Evolutionary conservation across 2,329 filamentous ascomycete species (phyloP), one percentile per base, ranked within the genome.

Genomic region (Westerdykella aurantiaca): DNA sequence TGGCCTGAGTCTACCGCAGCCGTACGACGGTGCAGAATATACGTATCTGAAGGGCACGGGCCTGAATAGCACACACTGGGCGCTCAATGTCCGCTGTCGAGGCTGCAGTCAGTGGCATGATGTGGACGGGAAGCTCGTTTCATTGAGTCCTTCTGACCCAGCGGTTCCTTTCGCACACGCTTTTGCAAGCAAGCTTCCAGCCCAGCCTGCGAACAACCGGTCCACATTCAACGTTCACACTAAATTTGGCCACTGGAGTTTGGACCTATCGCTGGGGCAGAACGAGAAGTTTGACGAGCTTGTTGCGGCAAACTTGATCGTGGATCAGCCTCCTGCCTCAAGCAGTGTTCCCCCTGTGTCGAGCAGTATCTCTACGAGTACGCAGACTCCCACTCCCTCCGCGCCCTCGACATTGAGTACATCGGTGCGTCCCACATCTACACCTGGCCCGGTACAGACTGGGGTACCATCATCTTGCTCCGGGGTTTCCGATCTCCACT

Each of bases 31-130:
- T 22, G 52, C 57, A 2, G 58, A 60, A 25, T 63, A 63, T 33
- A 52, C 53, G 3, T 61, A 61, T 35, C 44, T 64, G 16, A 61
- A 61, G 38, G 60, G 60, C 12, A 63, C 59, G 0, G 60, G 60
- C 2, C 56, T 54, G 40, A 64, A 64, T 25, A 41, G 44, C 2
- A 63, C 61, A 31, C 61, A 64, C 42, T 64, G 59, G 60, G 60
- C 52, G 6, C 45, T 64, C 9, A 63, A 52, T 23, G 60, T 60
- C 16, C 55, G 54, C 7, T 64, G 61, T 39, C 55, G 41, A 44
- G 61, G 61, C 11, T 64, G 61, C 42, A 58, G 56, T 3, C 50
- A 56, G 42, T 63, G 58, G 58, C 41, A 53, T 6, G 50, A 63
- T 40, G 57, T 59, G 2, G 56, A 63, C 38, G 56, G 56, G 3